phyloP scores from a whole-genome alignment of 345 rosid species.

The Garcia nutans region DNA sequence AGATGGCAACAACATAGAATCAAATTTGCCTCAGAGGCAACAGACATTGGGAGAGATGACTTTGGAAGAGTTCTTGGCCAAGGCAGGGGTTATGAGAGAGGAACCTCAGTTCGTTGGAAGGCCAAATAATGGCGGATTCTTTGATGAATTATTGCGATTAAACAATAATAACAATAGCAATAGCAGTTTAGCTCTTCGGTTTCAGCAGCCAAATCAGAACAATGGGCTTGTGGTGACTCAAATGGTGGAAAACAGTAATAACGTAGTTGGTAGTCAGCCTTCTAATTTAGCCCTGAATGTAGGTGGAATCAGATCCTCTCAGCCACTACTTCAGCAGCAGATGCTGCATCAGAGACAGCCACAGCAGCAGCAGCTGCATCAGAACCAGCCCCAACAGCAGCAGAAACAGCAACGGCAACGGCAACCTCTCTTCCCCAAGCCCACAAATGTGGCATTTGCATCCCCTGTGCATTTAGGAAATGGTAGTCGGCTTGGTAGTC shows the following conservation, averaged over 20 bases:
- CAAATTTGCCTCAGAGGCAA: slow-evolving; percentile 46
- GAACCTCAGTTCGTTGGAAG: slow-evolving; percentile 34
- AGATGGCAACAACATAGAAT: slow-evolving; percentile 33
- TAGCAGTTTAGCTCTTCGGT: slow-evolving; percentile 45
- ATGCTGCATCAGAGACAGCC: slow-evolving; percentile 23
- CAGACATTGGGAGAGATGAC: slow-evolving; percentile 36
- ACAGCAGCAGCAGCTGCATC: slow-evolving; percentile 33
- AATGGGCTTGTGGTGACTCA: slow-evolving; percentile 40
- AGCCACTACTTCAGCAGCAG: slow-evolving; percentile 24
- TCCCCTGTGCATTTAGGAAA: slow-evolving; percentile 41
- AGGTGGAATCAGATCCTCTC: slow-evolving; percentile 43
- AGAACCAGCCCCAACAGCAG: slow-evolving; percentile 11
- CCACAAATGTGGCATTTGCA: slow-evolving; percentile 56
- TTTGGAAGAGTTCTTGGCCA: slow-evolving; percentile 34
- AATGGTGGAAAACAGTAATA: slow-evolving; percentile 21
- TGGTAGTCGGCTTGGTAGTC: slow-evolving; percentile 39
- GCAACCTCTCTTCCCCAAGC: slow-evolving; percentile 69
- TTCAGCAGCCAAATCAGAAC: slow-evolving; percentile 58
- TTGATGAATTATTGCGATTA: slow-evolving; percentile 33
- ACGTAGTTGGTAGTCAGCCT: slow-evolving; percentile 42
- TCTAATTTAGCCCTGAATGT: slow-evolving; percentile 45
- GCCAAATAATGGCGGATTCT: slow-evolving; percentile 43
- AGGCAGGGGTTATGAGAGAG: slow-evolving; percentile 35
- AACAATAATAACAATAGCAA: slow-evolving; percentile 30
- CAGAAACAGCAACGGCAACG: slow-evolving; percentile 33